Evolutionary conservation across 371 early-diverging fungal species (phyloP), one percentile per base, ranked within the genome.

Genomic region (Amoeboaphelidium protococcarum): DNA sequence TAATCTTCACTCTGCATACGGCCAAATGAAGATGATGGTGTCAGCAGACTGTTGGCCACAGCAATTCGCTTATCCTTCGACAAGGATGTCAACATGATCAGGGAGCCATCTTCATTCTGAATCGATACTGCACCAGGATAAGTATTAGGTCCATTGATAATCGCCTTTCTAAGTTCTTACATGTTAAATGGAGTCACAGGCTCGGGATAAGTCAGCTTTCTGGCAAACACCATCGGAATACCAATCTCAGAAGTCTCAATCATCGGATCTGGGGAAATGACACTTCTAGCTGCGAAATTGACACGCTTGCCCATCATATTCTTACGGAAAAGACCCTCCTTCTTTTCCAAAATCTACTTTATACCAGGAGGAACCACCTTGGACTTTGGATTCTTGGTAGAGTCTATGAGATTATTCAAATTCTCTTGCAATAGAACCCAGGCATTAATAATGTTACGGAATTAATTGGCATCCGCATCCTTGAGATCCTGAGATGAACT

Each of bases 301-400:
- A 99, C 99, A 64, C 99, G 81, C 67, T 99, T 99, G 47, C 99
- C 99, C 98, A 98, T 98, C 84, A 99, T 96, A 63, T 99, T 92
- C 67, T 85, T 91, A 48, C 99, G 72, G 72, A 99, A 98, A 41
- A 99, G 65, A 55, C 99, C 99, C 59, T 98, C 98, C 70, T 99
- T 99, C 81, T 96, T 98, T 65, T 99, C 99, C 44, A 99, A 66
- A 6, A 92, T 61, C 63, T 98, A 96, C 42, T 88, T 82, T 47
- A 96, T 83, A 56, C 95, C 95, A 6, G 82, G 74, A 16, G 87
- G 74, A 0, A 69, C 63, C 6, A 58, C 50, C 47, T 66, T 57
- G 51, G 74, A 71, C 47, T 52, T 19, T 67, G 24, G 61, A 80
- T 62, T 82, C 27, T 57, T 85, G 20, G 92, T 72, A 25, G 74